phyloP scores from a whole-genome alignment of 2,329 filamentous ascomycete species.

The Trichoderma afroharzianum region DNA sequence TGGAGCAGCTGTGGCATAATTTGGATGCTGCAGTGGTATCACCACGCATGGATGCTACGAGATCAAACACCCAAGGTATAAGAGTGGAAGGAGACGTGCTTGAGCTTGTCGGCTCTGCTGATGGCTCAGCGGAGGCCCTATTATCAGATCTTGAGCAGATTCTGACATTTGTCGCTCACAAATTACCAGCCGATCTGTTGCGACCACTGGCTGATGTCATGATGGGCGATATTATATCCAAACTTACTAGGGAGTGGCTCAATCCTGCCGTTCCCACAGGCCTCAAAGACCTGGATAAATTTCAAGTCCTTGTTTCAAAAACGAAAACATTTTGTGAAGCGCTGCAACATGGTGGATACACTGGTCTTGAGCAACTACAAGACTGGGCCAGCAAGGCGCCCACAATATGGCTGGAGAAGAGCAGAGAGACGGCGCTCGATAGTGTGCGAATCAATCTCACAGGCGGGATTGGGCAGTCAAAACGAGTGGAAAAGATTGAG shows the following conservation, averaged over 20 bases:
- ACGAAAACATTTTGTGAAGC: slow-evolving; percentile 61
- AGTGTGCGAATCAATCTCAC: slow-evolving; percentile 67
- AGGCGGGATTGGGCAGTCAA: slow-evolving; percentile 61
- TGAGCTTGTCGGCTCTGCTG: slow-evolving; percentile 39
- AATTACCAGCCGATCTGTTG: slow-evolving; percentile 53
- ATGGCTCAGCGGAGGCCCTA: slow-evolving; percentile 47
- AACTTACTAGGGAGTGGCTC: slow-evolving; percentile 71
- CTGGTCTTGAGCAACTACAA: slow-evolving; percentile 58
- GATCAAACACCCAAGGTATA: slow-evolving; percentile 37
- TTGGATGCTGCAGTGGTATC: slow-evolving; percentile 59
- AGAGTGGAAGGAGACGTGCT: slow-evolving; percentile 42
- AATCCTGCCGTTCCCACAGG: slow-evolving; percentile 72
- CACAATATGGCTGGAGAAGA: slow-evolving; percentile 79
- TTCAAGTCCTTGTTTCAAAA: slow-evolving; percentile 65
- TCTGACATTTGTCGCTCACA: slow-evolving; percentile 49
- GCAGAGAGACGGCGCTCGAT: slow-evolving; percentile 75
- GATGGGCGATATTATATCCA: slow-evolving; percentile 64
- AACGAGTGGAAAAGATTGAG: slow-evolving; percentile 77
- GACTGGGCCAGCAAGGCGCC: slow-evolving; percentile 81
- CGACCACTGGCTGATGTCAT: slow-evolving; percentile 64
- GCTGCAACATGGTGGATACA: slow-evolving; percentile 62
- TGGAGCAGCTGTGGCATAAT: slow-evolving; percentile 59
- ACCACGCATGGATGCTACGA: slow-evolving; percentile 51
- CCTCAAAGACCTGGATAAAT: slow-evolving; percentile 65
- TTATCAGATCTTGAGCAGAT: slow-evolving; percentile 52